Evolutionary conservation across 2,329 filamentous ascomycete species (phyloP), one percentile per base, ranked within the genome.

Genomic region (Setomelanomma holmii): DNA sequence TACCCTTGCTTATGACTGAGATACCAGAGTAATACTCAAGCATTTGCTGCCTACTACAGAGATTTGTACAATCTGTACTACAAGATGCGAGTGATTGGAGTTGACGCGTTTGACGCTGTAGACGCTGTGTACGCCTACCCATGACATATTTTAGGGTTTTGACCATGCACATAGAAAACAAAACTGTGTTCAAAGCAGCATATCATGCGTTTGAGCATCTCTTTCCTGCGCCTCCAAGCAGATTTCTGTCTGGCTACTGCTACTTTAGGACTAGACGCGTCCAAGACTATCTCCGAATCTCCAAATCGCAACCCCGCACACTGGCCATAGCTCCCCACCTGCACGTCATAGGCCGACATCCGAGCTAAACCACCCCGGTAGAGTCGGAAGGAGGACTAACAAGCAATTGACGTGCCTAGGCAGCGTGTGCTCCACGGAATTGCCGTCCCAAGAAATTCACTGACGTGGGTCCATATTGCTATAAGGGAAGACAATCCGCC

Each of bases 21-120:
- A 30, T 30, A 30, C 27, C 27, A 8, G 27, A 30, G 27, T 14
- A 14, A 30, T 30, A 14, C 27, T 30, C 10, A 30, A 14, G 27
- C 27, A 30, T 2, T 10, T 10, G 27, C 27, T 3, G 10, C n/a
- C n/a, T 14, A 10, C 27, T 30, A 6, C 5, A 6, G 27, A 30
- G 3, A 6, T 10, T 7, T 16, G 12, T 3, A 36, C n/a, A 11
- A 36, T 36, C 34, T 16, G 16, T n/a, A 7, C 11, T 17, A 36
- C 11, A 36, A 16, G 16, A 16, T 36, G 4, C 27, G 27, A 30
- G 14, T 34, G 34, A 2, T 11, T 12, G n/a, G 12, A 6, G 17
- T 60, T 58, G 40, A 65, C 62, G 62, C 62, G 24, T 36, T 50
- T 55, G 47, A 65, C 62, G 62, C 62, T 46, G 8, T 47, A 64